A percentile compares a stretch with the other conserved stretches of the same genome.
Conservation (phyloP, 164 flowering plant species). For the Aristolochia californica region DNA sequence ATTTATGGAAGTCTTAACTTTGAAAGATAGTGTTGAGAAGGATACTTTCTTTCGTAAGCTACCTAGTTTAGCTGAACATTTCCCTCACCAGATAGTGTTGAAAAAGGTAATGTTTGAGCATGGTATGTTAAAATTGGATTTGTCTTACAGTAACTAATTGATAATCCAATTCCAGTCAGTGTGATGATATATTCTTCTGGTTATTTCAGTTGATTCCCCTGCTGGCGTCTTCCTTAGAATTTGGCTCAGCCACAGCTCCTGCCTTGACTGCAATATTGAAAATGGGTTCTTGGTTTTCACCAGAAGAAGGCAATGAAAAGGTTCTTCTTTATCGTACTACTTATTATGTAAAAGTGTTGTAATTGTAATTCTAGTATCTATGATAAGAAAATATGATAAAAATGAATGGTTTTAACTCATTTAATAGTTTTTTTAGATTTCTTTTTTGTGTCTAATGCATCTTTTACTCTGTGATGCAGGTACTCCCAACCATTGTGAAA, state of each 20-base stretch:
- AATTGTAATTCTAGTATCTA: too few relatives aligned
- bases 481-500: constrained; percentile 85
- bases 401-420: too few relatives aligned
- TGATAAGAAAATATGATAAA: too few relatives aligned
- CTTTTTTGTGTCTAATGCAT: not conserved
- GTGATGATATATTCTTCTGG: constrained; percentile 10
- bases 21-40: constrained; percentile 97
- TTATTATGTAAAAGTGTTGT: too few relatives aligned
- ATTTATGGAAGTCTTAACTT: constrained; percentile 88
- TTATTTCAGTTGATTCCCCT: constrained; percentile 71
- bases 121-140: not conserved
- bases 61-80: constrained; percentile 93
- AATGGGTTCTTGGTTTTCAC: constrained; percentile 91
- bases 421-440: not conserved
- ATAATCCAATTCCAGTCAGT: not conserved
- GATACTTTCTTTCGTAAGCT: constrained; percentile 97
- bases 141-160: too few relatives aligned
- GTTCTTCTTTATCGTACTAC: constrained; percentile 20
- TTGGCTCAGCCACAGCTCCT: constrained; percentile 98
- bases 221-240: constrained; percentile 91
- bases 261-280: constrained; percentile 88
- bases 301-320: constrained; percentile 76
- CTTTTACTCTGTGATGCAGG: constrained; percentile 34
- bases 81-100: constrained; percentile 87
- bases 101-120: constrained; percentile 53